Base-by-base conservation (phyloP, 2,329 filamentous ascomycete species). In the Leptosphaerulina australis region DNA sequence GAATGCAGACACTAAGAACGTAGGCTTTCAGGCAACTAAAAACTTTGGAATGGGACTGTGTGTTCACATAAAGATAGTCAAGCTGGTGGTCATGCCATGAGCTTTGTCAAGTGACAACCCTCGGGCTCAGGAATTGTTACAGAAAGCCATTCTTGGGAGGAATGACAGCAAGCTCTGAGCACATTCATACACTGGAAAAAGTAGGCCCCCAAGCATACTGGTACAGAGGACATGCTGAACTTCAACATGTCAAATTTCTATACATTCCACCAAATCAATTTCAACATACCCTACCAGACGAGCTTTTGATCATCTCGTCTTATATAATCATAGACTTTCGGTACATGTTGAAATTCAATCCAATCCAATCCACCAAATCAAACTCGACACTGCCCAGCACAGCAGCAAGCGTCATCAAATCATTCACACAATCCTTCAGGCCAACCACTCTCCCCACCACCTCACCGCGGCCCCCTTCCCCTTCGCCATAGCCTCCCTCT, bases 401-500 rank as follows among this genome's bases (percentile, higher is more conserved):
- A 15, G 26, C 12, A 15, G 9, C 4, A 29, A 15, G 12, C 11
- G 2, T 5, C 11, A 29, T 29, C 15, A 29, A 7, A n/a, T 1
- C 26, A 18, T 18, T 18, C 18, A 38, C 11, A 17, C 17, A 26
- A 25, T 24, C 9, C n/a, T 14, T 14, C n/a, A 29, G 26, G 12
- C 22, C 38, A 43, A 33, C 55, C 58, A 57, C 36, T 56, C 43
- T 5, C 30, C 35, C 36, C 52, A 53, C 54, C 58, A 61, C 12
- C 34, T 36, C 20, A 54, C 49, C 9, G 54, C 39, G 28, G 38
- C 36, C 25, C 48, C 50, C 47, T 66, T 66, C 18, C 50, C 60
- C 30, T 59, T 62, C 10, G 51, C 22, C 55, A 63, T 56, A 5
- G 55, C 60, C 45, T 53, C 50, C 36, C 50, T 53, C 48, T 65